These are phyloP conservation scores for Meyerozyma sp. DNA, from an alignment of 1,139 yeast genomes.

Conservation along the genomic window DNA sequence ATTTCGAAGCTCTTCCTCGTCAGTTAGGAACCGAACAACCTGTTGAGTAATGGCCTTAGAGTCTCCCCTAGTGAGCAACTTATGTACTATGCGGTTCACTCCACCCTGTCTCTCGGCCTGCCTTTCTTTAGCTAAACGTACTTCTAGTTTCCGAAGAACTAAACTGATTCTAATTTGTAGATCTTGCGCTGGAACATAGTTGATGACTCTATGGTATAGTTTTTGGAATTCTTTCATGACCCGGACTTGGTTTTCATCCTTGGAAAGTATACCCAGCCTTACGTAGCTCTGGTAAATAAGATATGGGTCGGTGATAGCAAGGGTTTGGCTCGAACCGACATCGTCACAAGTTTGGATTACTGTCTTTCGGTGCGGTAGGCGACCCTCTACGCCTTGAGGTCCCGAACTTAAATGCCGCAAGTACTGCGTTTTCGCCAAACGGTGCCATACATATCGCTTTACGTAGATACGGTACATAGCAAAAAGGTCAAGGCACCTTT, in stretches of 20 bases:
- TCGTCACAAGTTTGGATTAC: neutral
- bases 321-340: neutral
- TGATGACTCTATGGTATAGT: slow-evolving; percentile 52
- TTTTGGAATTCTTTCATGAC: slow-evolving; percentile 63
- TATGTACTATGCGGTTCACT: slow-evolving; percentile 13
- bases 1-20: slow-evolving; percentile 58
- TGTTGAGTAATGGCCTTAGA: slow-evolving; percentile 25
- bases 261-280: slow-evolving; percentile 42
- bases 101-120: slow-evolving; percentile 7
- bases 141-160: slow-evolving; percentile 44
- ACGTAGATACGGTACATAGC: neutral
- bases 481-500: neutral
- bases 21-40: slow-evolving; percentile 47
- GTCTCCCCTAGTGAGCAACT: slow-evolving; percentile 20
- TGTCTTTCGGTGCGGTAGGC: neutral
- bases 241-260: slow-evolving; percentile 56
- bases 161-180: slow-evolving; percentile 42
- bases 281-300: slow-evolving; percentile 52
- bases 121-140: slow-evolving; percentile 22
- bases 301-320: slow-evolving; percentile 59
- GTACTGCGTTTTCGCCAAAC: too few species aligned
- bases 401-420: neutral
- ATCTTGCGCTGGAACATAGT: slow-evolving; percentile 55
- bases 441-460: too few species aligned
- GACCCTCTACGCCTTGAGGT: neutral